Base-by-base conservation (phyloP, 1,284 basidiomycete genomes). In the Tilletia walkeri region DNA sequence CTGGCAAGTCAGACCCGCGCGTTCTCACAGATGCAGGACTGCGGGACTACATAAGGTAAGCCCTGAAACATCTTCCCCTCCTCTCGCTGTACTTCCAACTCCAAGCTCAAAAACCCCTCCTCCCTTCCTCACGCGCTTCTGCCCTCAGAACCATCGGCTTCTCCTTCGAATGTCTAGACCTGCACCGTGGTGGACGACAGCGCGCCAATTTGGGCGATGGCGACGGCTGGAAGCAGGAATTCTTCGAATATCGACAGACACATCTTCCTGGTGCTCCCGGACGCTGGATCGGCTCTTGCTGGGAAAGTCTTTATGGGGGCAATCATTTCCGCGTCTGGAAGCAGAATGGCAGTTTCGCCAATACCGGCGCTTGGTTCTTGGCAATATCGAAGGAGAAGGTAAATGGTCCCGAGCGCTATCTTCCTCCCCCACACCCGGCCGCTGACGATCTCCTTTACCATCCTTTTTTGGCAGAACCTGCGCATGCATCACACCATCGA, bases 201-300 rank as follows among this genome's bases (percentile, higher is more conserved):
- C 84, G 80, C 2, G 93, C 91, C 0, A 87, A 97, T 80, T 87
- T 97, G 0, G 94, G 94, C 5, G 95, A 96, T 78, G 93, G 93
- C 0, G 85, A 89, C 68, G 92, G 91, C 30, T 84, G 81, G 79
- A 63, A 73, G 10, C 71, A 76, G 0, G 84, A 85, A 61, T 74
- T 80, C 66, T 82, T 83, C 65, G 80, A 84, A 72, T 83, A 83
- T 70, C 69, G 84, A 4, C 76, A 84, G 65, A 79, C 79, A 1
- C 72, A 77, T 4, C 80, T 75, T 67, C 82, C 76, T 4, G 78
- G 75, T 24, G 78, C 84, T 5, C 83, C 82, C 0, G 77, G 80
- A 3, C 75, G 80, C 14, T 80, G 83, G 73, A 80, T 84, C 16
- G 80, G 80, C 6, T 74, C 82, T 0, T 82, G 83, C 67, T 84